Base-by-base conservation (phyloP, 2,329 filamentous ascomycete genomes). In the Grosmannia penicillata region DNA sequence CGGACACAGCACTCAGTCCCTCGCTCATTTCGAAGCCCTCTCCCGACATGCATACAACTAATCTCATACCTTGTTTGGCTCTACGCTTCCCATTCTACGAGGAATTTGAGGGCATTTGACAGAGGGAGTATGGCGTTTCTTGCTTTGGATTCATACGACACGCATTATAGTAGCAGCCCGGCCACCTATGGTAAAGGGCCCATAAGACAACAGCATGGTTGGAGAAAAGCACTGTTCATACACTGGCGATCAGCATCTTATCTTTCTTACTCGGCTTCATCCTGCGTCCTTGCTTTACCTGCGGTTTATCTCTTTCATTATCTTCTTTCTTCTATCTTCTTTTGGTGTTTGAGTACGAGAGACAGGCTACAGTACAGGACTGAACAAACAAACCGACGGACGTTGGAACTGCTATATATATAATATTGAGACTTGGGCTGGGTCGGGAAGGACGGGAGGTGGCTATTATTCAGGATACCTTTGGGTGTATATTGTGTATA, bases 121-220 rank as follows among this genome's bases (percentile, higher is more conserved):
- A 38, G 36, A 38, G 15, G 36, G 36, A 13, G 22, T 26, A 25
- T 14, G 36, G 36, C 29, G 28, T 38, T 21, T 21, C 15, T 32
- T 32, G 14, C 17, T 25, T 19, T 21, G n/a, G 9, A 29, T 6
- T 10, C 10, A n/a, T 8, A 6, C 8, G 15, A 6, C 28, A 30
- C 21, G 7, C 32, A 23, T 23, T 22, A 23, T 24, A 13, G 32
- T 22, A 15, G 15, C 32, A 24, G 21, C n/a, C n/a, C n/a, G n/a
- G n/a, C n/a, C n/a, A n/a, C n/a, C n/a, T n/a, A n/a, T n/a, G n/a
- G n/a, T n/a, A n/a, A n/a, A n/a, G n/a, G n/a, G n/a, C n/a, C n/a
- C n/a, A n/a, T n/a, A n/a, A n/a, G n/a, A n/a, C n/a, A n/a, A n/a
- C n/a, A n/a, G n/a, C n/a, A n/a, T n/a, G n/a, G n/a, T n/a, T n/a